Conservation (phyloP, 805 yeast genomes). For the Lipomyces yamadae region DNA sequence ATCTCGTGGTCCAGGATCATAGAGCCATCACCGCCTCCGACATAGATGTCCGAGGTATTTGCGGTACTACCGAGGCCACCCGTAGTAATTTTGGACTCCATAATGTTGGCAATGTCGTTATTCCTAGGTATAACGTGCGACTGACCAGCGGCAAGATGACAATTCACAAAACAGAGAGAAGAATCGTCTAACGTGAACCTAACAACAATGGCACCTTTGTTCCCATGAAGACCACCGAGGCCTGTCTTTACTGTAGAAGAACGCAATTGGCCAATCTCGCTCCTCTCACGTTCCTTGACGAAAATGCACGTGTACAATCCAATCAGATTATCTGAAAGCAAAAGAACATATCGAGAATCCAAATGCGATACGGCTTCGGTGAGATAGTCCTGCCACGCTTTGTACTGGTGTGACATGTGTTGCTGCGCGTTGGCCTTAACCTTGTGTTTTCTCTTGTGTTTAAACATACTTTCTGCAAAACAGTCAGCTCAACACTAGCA, state of each 20-base stretch:
- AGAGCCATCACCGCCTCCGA: slow-evolving; percentile 51
- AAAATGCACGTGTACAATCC: slow-evolving; percentile 78
- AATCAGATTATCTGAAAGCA: slow-evolving; percentile 83
- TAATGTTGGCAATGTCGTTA: slow-evolving; percentile 79
- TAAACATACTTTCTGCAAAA: slow-evolving; percentile 57
- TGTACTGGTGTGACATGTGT: slow-evolving; percentile 49
- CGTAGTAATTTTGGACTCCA: slow-evolving; percentile 52
- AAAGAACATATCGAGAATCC: slow-evolving; percentile 54
- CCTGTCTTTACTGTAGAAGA: slow-evolving; percentile 88
- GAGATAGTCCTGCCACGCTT: slow-evolving; percentile 45
- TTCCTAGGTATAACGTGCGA: slow-evolving; percentile 81
- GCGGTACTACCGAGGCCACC: slow-evolving; percentile 17
- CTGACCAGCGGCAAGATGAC: slow-evolving; percentile 94
- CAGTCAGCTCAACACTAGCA: slow-evolving; percentile 44
- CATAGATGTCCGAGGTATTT: slow-evolving; percentile 37
- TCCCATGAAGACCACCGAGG: slow-evolving; percentile 83
- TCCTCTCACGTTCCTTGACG: slow-evolving; percentile 58
- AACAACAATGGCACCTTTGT: slow-evolving; percentile 76
- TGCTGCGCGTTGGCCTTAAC: slow-evolving; percentile 45
- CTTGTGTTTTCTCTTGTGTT: slow-evolving; percentile 59
- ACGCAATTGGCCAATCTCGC: slow-evolving; percentile 63
- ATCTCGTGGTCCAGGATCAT: slow-evolving; percentile 77
- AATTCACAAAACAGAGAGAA: slow-evolving; percentile 74
- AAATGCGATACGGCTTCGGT: slow-evolving; percentile 25
- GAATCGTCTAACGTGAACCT: slow-evolving; percentile 69